phyloP scores from a whole-genome alignment of 257 asterid genomes.

The Solanum virginianum region DNA sequence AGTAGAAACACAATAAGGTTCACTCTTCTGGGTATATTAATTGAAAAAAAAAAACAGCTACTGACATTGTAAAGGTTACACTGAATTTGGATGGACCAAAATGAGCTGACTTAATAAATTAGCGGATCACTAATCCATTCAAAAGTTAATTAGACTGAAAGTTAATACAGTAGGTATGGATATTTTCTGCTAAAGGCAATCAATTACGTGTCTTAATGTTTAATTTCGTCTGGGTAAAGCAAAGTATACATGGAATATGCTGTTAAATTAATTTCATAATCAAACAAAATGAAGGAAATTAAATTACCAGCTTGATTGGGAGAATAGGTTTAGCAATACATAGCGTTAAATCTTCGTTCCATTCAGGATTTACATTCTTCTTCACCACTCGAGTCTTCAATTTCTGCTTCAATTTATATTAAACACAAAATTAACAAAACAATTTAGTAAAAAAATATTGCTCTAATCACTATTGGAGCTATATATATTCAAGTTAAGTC shows the following conservation, averaged over 20 bases:
- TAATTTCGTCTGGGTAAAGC: neutral
- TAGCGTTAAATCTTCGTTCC: constrained; percentile 72
- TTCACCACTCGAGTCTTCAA: constrained; percentile 65
- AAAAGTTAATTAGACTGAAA: neutral
- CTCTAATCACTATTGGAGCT: neutral
- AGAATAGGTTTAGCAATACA: constrained; percentile 40
- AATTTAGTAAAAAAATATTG: neutral
- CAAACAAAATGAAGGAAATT: neutral
- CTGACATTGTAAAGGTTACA: neutral
- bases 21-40: neutral
- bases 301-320: constrained; percentile 59
- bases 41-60: neutral
- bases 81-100: neutral
- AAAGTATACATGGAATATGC: neutral
- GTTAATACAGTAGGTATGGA: neutral
- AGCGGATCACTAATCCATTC: neutral
- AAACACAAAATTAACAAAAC: neutral
- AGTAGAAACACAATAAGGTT: neutral
- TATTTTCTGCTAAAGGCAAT: neutral
- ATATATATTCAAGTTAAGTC: neutral
- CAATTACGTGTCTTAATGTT: neutral
- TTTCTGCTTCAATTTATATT: constrained; percentile 26
- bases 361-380: constrained; percentile 58
- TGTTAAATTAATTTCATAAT: neutral
- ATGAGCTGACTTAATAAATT: neutral